Evolutionary conservation across 139 green algal species (phyloP).

Genomic region (Picochlorum sp.): DNA sequence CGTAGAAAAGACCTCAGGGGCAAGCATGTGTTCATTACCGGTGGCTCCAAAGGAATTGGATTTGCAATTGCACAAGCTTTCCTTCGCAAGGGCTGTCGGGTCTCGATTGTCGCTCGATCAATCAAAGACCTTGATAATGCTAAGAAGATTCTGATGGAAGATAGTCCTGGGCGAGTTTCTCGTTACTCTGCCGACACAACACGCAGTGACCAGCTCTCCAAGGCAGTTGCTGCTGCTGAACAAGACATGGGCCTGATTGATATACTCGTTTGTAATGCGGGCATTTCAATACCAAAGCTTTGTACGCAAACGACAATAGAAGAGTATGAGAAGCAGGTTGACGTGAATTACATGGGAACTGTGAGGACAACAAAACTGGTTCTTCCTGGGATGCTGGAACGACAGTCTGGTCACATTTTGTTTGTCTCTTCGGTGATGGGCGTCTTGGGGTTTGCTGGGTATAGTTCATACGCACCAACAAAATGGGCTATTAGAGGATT

Average conservation of each 20-base stretch:
- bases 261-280: conserved; percentile 62
- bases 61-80: conserved; percentile 41
- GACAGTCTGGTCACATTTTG: conserved; percentile 51
- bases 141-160: background rate
- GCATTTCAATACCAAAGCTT: conserved; percentile 46
- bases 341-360: conserved; percentile 74
- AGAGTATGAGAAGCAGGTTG: conserved; percentile 44
- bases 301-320: conserved; percentile 52
- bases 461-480: conserved; percentile 58
- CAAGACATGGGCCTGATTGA: conserved; percentile 44
- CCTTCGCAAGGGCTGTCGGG: conserved; percentile 16
- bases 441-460: conserved; percentile 50
- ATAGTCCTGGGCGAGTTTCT: conserved; percentile 5
- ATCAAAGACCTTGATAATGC: conserved; percentile 16
- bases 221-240: conserved; percentile 14
- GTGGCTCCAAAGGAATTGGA: conserved; percentile 63
- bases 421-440: conserved; percentile 51
- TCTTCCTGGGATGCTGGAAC: conserved; percentile 56
- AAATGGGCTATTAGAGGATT: conserved; percentile 79
- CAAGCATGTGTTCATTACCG: conserved; percentile 72
- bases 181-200: conserved; percentile 16
- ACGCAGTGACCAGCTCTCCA: conserved; percentile 8
- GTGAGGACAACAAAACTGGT: conserved; percentile 46
- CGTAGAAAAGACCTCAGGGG: conserved; percentile 19
- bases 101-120: conserved; percentile 54